Conservation (phyloP, 495 filamentous ascomycete genomes). For the Physcia stellaris region DNA sequence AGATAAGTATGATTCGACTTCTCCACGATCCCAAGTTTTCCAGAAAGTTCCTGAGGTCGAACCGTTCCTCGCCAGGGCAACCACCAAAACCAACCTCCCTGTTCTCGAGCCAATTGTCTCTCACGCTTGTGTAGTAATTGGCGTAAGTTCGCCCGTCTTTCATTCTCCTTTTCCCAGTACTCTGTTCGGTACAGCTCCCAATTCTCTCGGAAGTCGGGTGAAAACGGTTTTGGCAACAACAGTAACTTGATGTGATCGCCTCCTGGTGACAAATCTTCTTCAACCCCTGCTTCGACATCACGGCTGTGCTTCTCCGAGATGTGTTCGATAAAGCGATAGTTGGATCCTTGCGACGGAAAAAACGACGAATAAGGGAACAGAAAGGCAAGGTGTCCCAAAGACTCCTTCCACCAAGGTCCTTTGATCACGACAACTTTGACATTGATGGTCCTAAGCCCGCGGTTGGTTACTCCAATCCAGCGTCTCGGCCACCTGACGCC, state of each 20-base stretch:
- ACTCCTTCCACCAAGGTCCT: slow-evolving; percentile 68
- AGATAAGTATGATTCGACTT: slow-evolving; percentile 22
- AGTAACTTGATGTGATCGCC: slow-evolving; percentile 86
- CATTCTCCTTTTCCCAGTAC: slow-evolving; percentile 96
- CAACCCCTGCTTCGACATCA: slow-evolving; percentile 42
- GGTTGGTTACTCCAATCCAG: slow-evolving; percentile 79
- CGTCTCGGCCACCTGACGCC: slow-evolving; percentile 88
- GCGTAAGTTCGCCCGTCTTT: slow-evolving; percentile 61
- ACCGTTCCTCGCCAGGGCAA: slow-evolving; percentile 47
- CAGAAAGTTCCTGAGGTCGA: slow-evolving; percentile 20
- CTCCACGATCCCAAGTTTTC: slow-evolving; percentile 15
- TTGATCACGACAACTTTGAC: slow-evolving; percentile 85
- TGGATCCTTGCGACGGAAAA: slow-evolving; percentile 44
- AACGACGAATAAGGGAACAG: slow-evolving; percentile 52
- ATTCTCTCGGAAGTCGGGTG: slow-evolving; percentile 86
- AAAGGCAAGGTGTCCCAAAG: slow-evolving; percentile 53
- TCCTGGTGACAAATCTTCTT: slow-evolving; percentile 67
- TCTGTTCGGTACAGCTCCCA: slow-evolving; percentile 90
- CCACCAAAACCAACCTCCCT: slow-evolving; percentile 78
- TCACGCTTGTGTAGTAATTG: slow-evolving; percentile 51
- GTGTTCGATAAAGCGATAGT: slow-evolving; percentile 54
- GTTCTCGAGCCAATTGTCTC: slow-evolving; percentile 46
- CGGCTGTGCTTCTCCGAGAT: slow-evolving; percentile 28
- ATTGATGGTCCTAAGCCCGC: slow-evolving; percentile 82
- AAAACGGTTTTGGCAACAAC: slow-evolving; percentile 87